phyloP scores from a whole-genome alignment of 1,284 basidiomycete genomes.

The Hortiboletus rubellus region DNA sequence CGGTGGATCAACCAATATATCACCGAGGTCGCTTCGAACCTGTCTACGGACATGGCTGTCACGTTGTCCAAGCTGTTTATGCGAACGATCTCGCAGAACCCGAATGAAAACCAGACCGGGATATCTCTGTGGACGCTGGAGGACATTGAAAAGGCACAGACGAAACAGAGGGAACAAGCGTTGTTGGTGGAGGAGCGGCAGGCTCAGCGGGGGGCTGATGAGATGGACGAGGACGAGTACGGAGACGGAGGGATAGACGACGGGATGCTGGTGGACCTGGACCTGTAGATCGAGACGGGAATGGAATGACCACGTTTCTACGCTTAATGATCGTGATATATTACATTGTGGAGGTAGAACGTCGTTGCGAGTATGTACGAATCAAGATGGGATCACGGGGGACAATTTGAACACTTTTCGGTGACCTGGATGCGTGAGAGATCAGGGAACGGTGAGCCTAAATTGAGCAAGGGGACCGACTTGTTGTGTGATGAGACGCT shows the following conservation, averaged over 20 bases:
- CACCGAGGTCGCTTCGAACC: constrained; percentile 93
- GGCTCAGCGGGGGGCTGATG: constrained; percentile 38
- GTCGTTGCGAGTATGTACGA: constrained; percentile 16
- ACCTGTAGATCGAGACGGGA: constrained; percentile 34
- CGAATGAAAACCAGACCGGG: constrained; percentile 92
- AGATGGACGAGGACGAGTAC: constrained; percentile 55
- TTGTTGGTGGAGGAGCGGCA: constrained; percentile 43
- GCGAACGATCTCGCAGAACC: constrained; percentile 96
- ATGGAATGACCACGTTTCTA: not conserved
- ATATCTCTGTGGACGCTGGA: constrained; percentile 93
- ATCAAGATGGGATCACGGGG: constrained; percentile 12
- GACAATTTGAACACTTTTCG: constrained; percentile 45
- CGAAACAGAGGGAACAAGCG: constrained; percentile 65
- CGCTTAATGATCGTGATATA: constrained; percentile 10
- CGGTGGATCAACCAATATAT: constrained; percentile 99
- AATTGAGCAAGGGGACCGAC: constrained; percentile 31
- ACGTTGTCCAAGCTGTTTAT: constrained; percentile 97
- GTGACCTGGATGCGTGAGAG: constrained; percentile 34
- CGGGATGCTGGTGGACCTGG: constrained; percentile 59
- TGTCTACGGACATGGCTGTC: constrained; percentile 98
- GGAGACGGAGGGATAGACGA: constrained; percentile 76
- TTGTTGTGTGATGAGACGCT: constrained; percentile 33
- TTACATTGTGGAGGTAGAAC: constrained; percentile 18
- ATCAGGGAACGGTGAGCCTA: constrained; percentile 8
- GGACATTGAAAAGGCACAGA: constrained; percentile 81